These are phyloP conservation scores for Pelargonium fulgidum DNA, from an alignment of 441 rosid species.

Conservation along the genomic window DNA sequence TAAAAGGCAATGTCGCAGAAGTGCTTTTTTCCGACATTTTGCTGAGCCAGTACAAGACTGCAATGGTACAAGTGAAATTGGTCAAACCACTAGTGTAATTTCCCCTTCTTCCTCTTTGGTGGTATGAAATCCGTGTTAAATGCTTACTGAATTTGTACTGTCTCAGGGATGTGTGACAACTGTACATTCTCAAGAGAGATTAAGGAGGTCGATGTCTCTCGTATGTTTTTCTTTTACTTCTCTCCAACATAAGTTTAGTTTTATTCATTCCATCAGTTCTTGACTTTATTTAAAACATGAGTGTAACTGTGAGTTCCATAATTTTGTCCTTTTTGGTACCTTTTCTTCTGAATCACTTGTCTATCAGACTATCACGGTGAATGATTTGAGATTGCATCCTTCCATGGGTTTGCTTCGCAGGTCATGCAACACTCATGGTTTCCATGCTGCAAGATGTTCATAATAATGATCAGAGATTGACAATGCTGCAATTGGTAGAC, in stretches of 20 bases:
- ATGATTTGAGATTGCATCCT: conserved; percentile 13
- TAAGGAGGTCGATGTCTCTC: conserved; percentile 59
- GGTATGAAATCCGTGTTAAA: conserved; percentile 16
- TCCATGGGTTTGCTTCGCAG: conserved; percentile 36
- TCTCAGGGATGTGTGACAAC: conserved; percentile 86
- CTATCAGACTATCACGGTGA: neutral
- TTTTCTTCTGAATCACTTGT: neutral
- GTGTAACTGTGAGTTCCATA: neutral
- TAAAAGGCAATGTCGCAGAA: conserved; percentile 74
- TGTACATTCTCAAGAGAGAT: conserved; percentile 69
- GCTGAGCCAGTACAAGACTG: conserved; percentile 86
- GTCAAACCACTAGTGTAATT: neutral
- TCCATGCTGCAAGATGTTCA: conserved; percentile 68
- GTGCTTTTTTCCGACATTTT: conserved; percentile 77
- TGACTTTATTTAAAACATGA: neutral
- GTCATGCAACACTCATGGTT: conserved; percentile 53
- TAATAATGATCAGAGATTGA: conserved; percentile 69
- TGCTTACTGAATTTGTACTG: conserved; percentile 18
- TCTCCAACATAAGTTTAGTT: neutral
- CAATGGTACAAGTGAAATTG: conserved; percentile 47
- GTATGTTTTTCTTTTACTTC: conserved; percentile 38
- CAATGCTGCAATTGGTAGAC: conserved; percentile 85
- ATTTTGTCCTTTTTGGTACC: neutral
- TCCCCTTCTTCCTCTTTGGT: neutral
- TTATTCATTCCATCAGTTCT: neutral